Evolutionary conservation across 148 eudicot species (phyloP).

Genomic region (Rhododendron simsii): DNA sequence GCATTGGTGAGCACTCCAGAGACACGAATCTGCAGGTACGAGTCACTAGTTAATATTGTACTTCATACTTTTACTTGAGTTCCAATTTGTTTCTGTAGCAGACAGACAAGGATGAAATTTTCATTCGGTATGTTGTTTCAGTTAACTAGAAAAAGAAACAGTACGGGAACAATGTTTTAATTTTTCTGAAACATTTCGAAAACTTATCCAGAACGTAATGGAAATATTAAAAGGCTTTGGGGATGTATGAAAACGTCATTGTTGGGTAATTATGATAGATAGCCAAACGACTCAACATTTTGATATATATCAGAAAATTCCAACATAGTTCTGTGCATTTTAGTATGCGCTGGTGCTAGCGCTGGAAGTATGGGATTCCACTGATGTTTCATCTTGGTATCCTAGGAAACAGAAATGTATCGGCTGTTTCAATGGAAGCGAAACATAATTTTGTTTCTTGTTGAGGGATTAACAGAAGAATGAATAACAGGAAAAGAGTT

Average conservation of each 20-base stretch:
- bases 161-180: neutral
- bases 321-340: neutral
- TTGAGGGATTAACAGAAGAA: neutral
- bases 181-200: neutral
- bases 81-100: neutral
- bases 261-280: neutral
- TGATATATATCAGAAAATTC: neutral
- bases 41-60: neutral
- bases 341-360: too few species aligned
- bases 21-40: conserved; percentile 73
- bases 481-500: neutral
- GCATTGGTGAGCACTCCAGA: conserved; percentile 96
- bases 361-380: neutral
- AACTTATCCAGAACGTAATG: neutral
- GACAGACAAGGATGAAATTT: neutral
- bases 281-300: neutral
- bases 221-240: neutral
- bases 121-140: too few species aligned
- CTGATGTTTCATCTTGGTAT: neutral
- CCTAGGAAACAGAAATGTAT: neutral
- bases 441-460: neutral
- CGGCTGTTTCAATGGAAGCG: too few species aligned
- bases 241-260: neutral
- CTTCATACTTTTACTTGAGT: neutral
- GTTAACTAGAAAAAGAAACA: neutral